Conservation (phyloP, 2,329 filamentous ascomycete species). For the Aspergillus udagawae region DNA sequence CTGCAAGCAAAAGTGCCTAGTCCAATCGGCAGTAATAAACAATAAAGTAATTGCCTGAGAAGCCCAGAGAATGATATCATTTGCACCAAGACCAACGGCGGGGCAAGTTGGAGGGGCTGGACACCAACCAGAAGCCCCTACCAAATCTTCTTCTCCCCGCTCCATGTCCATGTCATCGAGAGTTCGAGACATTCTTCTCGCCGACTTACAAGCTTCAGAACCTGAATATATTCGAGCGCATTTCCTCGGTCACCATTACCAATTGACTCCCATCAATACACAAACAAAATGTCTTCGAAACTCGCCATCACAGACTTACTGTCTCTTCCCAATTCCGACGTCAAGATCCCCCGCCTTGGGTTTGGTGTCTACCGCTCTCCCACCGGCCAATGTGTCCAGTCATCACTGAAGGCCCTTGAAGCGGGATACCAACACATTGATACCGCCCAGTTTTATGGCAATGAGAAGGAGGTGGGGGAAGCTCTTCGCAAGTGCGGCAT, state of each 20-base stretch:
- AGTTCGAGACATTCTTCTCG: not conserved
- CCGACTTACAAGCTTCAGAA: not conserved
- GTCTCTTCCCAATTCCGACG: slow-evolving; percentile 47
- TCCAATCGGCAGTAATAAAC: not conserved
- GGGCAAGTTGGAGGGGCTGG: slow-evolving; percentile 5
- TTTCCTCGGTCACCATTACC: not conserved
- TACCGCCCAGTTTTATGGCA: slow-evolving; percentile 65
- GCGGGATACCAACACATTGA: slow-evolving; percentile 54
- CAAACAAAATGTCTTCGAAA: slow-evolving; percentile 29
- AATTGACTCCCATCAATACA: not conserved
- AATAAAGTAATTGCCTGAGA: not conserved
- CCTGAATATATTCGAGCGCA: not conserved
- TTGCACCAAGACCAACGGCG: slow-evolving; percentile 5
- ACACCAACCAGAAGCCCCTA: slow-evolving; percentile 1
- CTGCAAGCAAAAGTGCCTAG: not conserved
- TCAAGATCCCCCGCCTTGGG: slow-evolving; percentile 62
- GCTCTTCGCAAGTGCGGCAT: slow-evolving; percentile 58
- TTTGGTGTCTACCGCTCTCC: slow-evolving; percentile 68
- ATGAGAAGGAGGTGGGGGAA: slow-evolving; percentile 63
- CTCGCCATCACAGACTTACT: slow-evolving; percentile 47
- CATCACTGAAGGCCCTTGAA: slow-evolving; percentile 54
- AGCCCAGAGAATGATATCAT: slow-evolving; percentile 18
- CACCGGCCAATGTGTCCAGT: slow-evolving; percentile 51
- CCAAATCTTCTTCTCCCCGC: slow-evolving; percentile 10
- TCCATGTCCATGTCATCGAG: slow-evolving; percentile 4